These are phyloP conservation scores for Polytrichum formosum DNA, from an alignment of 225 moss, liverwort and hornwort genomes.

Conservation along the genomic window DNA sequence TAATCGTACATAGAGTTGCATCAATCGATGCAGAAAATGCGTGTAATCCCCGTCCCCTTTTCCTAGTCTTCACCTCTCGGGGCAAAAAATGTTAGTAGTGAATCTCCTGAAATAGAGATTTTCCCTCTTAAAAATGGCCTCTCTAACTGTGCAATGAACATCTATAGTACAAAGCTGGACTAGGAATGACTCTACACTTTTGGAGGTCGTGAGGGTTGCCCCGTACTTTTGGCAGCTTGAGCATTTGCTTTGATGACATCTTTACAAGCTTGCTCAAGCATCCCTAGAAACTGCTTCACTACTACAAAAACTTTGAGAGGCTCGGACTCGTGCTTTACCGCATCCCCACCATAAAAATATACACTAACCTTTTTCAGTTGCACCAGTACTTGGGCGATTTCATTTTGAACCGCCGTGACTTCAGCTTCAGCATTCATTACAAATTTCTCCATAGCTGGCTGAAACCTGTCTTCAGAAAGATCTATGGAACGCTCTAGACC, in stretches of 20 bases:
- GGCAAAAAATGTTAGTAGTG: conserved; percentile 17
- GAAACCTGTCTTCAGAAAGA: conserved; percentile 67
- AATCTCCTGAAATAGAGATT: conserved; percentile 1
- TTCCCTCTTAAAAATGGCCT: conserved; percentile 1
- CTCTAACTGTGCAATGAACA: background rate
- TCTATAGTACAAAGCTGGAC: conserved; percentile 7
- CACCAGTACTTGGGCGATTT: conserved; percentile 41
- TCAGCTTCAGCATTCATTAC: conserved; percentile 49
- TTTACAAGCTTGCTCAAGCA: conserved; percentile 76
- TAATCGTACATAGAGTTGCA: conserved; percentile 23
- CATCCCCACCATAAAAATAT: conserved; percentile 70
- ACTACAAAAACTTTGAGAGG: conserved; percentile 72
- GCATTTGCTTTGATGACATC: conserved; percentile 57
- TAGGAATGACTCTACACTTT: conserved; percentile 5
- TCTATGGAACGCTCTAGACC: conserved; percentile 44
- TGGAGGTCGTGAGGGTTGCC: conserved; percentile 26
- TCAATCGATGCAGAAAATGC: conserved; percentile 25
- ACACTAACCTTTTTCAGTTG: conserved; percentile 60
- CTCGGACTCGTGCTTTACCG: conserved; percentile 46
- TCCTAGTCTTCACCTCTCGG: conserved; percentile 4
- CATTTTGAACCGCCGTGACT: conserved; percentile 50
- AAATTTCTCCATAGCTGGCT: conserved; percentile 59
- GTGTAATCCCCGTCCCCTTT: conserved; percentile 1
- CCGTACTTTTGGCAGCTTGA: conserved; percentile 7
- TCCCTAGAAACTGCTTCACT: conserved; percentile 64